These are phyloP conservation scores for Echeveria elegans DNA, from an alignment of 164 flowering plant species.

Conservation along the genomic window DNA sequence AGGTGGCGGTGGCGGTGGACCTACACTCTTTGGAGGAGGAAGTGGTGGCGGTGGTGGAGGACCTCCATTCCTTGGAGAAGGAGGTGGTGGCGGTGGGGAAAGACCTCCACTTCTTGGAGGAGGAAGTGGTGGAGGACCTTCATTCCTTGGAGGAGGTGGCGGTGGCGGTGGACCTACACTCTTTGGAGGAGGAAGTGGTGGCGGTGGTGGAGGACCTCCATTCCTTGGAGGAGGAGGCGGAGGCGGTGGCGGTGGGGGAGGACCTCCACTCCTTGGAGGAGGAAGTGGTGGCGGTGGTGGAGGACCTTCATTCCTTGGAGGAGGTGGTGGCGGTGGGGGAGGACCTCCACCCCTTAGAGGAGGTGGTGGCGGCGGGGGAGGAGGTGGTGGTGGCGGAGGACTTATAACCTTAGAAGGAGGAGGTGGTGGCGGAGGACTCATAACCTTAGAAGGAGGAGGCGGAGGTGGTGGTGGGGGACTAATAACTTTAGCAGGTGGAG, in stretches of 20 bases:
- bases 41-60: conserved; percentile 18
- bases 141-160: conserved; percentile 6
- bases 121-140: conserved; percentile 31
- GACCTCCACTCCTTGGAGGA: conserved; percentile 12
- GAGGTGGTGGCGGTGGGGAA: conserved; percentile 16
- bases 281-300: conserved; percentile 3
- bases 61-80: conserved; percentile 3
- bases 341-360: conserved; percentile 6
- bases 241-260: conserved; percentile 40
- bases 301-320: background rate
- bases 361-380: conserved; percentile 30
- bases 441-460: background rate
- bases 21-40: background rate
- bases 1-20: background rate
- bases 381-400: conserved; percentile 18
- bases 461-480: background rate
- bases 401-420: conserved; percentile 11
- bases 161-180: background rate
- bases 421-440: background rate
- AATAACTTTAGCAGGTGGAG: background rate
- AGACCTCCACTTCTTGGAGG: conserved; percentile 22
- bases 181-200: conserved; percentile 13
- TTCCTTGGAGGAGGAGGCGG: conserved; percentile 18
- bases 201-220: conserved; percentile 10
- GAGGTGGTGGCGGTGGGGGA: conserved; percentile 17